Percentiles rank a stretch among this genome's conserved stretches.
These are phyloP conservation scores for Globisporangium spiculum DNA, from an alignment of 352 stramenopile genomes.

Conservation along the genomic window DNA sequence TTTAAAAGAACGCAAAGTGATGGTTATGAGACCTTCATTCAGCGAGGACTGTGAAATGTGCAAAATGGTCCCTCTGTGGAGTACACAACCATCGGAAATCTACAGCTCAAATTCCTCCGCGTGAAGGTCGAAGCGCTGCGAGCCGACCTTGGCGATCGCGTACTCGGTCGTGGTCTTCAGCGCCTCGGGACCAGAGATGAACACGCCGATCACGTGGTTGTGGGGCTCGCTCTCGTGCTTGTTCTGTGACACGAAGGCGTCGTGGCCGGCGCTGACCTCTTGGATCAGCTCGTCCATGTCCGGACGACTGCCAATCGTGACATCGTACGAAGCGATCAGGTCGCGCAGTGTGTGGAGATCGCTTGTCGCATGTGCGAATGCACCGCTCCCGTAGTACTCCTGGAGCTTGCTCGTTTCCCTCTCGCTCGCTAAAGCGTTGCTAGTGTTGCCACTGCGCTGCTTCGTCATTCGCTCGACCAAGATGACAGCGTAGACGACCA, in stretches of 20 bases:
- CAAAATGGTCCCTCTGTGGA: no score
- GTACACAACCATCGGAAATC: background rate
- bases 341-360: constrained; percentile 30
- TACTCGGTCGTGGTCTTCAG: constrained; percentile 16
- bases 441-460: background rate
- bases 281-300: constrained; percentile 32
- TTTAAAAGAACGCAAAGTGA: no score
- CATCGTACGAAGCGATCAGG: constrained; percentile 24
- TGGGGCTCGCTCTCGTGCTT: background rate
- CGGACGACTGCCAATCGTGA: constrained; percentile 27
- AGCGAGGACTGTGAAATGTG: no score
- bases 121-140: constrained; percentile 1
- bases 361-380: background rate
- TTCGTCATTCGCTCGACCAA: constrained; percentile 6
- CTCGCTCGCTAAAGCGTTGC: background rate
- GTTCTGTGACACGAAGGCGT: background rate
- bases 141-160: constrained; percentile 8
- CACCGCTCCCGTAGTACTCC: no score
- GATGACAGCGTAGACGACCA: constrained; percentile 11
- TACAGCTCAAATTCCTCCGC: constrained; percentile 3
- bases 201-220: constrained; percentile 7
- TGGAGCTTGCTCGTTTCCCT: background rate
- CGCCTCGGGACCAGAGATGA: constrained; percentile 13
- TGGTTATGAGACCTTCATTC: no score
- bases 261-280: constrained; percentile 24